phyloP scores from a whole-genome alignment of 1,139 yeast species.

The Suhomyces yuchorum region DNA sequence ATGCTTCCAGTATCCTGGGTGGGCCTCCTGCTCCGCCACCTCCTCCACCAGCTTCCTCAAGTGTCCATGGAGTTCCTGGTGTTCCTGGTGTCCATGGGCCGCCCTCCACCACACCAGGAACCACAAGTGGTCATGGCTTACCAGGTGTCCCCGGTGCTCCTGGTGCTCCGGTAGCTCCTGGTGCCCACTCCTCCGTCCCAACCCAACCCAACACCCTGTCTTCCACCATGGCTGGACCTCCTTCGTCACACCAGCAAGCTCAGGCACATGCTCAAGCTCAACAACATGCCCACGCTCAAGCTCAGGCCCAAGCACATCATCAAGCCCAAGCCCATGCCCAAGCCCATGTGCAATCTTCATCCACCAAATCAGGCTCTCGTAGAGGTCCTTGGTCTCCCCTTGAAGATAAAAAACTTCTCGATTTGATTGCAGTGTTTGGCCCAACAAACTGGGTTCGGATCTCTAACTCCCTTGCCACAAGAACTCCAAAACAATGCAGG shows the following conservation, averaged over 20 bases:
- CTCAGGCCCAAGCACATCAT: background rate
- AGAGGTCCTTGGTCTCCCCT: constrained; percentile 92
- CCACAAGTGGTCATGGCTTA: background rate
- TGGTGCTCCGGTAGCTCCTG: background rate
- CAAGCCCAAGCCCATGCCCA: background rate
- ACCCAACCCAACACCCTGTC: background rate
- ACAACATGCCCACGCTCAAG: background rate
- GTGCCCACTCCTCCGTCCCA: background rate
- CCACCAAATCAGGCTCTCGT: constrained; percentile 13
- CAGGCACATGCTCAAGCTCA: background rate
- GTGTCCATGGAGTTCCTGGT: background rate
- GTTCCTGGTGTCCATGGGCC: background rate
- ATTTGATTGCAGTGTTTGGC: constrained; percentile 71
- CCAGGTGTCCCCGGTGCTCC: background rate
- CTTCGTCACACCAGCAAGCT: background rate
- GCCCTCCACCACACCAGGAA: background rate
- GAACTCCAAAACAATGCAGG: constrained; percentile 91
- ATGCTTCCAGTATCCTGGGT: background rate
- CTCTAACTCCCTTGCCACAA: constrained; percentile 67
- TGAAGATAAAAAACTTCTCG: constrained; percentile 74
- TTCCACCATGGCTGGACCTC: background rate
- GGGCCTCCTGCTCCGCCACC: background rate
- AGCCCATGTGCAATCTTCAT: constrained; percentile 1
- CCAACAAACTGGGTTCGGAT: constrained; percentile 91
- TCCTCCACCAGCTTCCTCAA: background rate